phyloP scores from a whole-genome alignment of 495 filamentous ascomycete species.

The Neurospora sp. region DNA sequence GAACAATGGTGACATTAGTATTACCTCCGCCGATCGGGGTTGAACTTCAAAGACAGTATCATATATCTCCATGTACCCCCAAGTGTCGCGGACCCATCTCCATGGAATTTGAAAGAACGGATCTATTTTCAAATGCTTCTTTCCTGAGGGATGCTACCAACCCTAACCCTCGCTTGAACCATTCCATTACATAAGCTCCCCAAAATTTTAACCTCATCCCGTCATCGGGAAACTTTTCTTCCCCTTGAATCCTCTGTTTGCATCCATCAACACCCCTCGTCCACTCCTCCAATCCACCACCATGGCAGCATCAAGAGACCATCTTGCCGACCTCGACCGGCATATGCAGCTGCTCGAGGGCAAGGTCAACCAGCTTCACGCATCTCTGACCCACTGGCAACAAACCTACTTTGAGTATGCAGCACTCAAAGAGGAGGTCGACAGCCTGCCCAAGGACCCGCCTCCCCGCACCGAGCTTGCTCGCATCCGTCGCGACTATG shows the following conservation, averaged over 20 bases:
- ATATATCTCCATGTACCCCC: background rate
- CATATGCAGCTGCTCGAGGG: slow-evolving; percentile 67
- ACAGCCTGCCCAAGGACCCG: slow-evolving; percentile 26
- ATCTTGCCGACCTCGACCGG: slow-evolving; percentile 53
- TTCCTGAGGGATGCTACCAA: background rate
- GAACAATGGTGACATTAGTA: background rate
- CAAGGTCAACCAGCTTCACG: slow-evolving; percentile 61
- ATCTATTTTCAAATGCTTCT: background rate
- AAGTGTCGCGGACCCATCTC: background rate
- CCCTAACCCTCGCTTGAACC: background rate
- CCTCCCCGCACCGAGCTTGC: slow-evolving; percentile 43
- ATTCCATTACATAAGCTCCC: background rate
- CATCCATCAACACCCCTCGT: background rate
- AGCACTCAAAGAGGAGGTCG: slow-evolving; percentile 73
- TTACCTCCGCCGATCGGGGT: background rate
- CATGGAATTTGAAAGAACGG: background rate
- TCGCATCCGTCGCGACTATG: slow-evolving; percentile 30
- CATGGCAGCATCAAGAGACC: slow-evolving; percentile 32
- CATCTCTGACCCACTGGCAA: slow-evolving; percentile 78
- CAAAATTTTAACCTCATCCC: background rate
- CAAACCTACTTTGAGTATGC: slow-evolving; percentile 88
- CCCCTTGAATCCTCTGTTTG: background rate
- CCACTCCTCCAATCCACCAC: background rate
- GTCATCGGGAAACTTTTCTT: background rate
- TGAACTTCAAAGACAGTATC: background rate